phyloP scores from a whole-genome alignment of 164 flowering plant genomes.

The Sextonia rubra region DNA sequence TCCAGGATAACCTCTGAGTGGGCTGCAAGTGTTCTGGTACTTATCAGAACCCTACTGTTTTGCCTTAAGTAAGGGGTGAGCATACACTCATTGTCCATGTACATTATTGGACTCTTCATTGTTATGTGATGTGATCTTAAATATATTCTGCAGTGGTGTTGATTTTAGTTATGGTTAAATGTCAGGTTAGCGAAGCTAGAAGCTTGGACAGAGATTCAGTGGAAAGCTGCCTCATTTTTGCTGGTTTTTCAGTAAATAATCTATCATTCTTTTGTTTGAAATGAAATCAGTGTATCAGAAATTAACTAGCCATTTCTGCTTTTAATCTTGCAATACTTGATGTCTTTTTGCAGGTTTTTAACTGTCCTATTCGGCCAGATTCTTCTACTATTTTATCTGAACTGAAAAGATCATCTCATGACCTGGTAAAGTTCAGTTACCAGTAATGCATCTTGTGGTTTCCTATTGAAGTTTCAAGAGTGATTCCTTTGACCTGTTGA shows the following conservation, averaged over 20 bases:
- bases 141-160: background rate
- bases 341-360: slow-evolving; percentile 68
- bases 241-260: slow-evolving; percentile 82
- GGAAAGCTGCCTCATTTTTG: slow-evolving; percentile 81
- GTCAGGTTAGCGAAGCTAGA: slow-evolving; percentile 93
- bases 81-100: background rate
- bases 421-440: slow-evolving; percentile 53
- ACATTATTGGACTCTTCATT: background rate
- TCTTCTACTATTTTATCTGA: slow-evolving; percentile 78
- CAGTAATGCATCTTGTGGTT: background rate
- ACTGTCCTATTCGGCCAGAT: slow-evolving; percentile 87
- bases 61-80: too few relatives aligned
- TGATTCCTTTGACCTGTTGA: too few relatives aligned
- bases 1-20: background rate
- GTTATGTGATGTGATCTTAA: background rate
- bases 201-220: slow-evolving; percentile 82
- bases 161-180: slow-evolving; percentile 12
- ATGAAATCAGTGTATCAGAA: background rate
- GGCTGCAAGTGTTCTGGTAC: background rate
- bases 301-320: background rate
- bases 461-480: background rate
- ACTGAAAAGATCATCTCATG: slow-evolving; percentile 83
- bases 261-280: background rate
- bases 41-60: too few relatives aligned
- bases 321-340: background rate